Evolutionary conservation across 2,329 filamentous ascomycete species (phyloP), one percentile per base, ranked within the genome.

Genomic region (Cryphonectria nitschkei): DNA sequence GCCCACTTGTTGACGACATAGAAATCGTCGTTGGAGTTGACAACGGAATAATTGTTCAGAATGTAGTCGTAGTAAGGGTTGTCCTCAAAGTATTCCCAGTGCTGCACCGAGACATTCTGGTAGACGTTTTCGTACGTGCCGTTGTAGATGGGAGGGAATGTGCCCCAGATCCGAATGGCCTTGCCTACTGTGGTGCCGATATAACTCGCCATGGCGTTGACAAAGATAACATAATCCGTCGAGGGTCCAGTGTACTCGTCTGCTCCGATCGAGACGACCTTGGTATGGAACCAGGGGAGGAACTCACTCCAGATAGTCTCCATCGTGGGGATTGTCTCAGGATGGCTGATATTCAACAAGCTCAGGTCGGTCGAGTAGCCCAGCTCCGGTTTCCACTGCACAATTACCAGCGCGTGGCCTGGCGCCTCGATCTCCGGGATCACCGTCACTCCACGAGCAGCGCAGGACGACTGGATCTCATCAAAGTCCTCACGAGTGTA

Each of bases 351-450:
- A 71, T 89, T 88, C 6, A 90, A 78, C 67, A 89, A 78, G 62
- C 85, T 87, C 5, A 84, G 77, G 68, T 86, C 83, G 16, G 72
- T 76, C 2, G 78, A 76, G 14, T 88, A 78, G 0, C 83, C 87
- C 22, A 89, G 77, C 72, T 89, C 82, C 0, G 87, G 87, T 72
- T 85, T 87, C 87, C 88, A 90, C 74, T 89, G 87, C 0, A 85
- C 85, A 34, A 90, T 83, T 6, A 84, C 83, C 0, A 90, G 78
- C 1, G 85, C 83, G 72, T 90, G 88, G 0, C 87, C 88, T 0
- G 88, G 88, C 0, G 86, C 82, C 75, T 90, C 88, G 34, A 90
- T 88, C 76, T 90, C 88, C 0, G 88, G 87, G 4, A 89, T 81
- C 0, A 90, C 79, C 0, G 87, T 88, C 1, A 90, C 84, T 4